Conservation (phyloP, 2,329 filamentous ascomycete species). For the Chrysoporthe cubensis region DNA sequence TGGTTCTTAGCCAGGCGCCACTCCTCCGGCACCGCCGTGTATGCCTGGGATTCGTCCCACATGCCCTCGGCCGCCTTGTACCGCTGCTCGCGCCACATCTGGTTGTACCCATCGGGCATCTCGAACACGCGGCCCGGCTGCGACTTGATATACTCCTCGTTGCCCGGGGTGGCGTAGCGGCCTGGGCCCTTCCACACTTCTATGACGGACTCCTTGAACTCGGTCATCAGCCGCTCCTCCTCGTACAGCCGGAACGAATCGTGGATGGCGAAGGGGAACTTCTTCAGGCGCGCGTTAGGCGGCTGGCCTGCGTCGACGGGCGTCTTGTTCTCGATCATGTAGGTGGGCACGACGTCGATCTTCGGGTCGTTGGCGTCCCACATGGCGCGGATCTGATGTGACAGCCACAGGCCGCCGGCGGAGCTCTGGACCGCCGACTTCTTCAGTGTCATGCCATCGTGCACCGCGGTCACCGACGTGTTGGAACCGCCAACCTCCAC, state of each 20-base stretch:
- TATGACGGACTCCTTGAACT: conserved; percentile 97
- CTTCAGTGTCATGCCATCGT: conserved; percentile 93
- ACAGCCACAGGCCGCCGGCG: conserved; percentile 87
- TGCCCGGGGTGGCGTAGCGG: conserved; percentile 65
- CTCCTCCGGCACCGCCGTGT: conserved; percentile 47
- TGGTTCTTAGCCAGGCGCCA: conserved; percentile 66
- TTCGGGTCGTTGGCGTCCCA: conserved; percentile 72
- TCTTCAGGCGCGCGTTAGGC: conserved; percentile 74
- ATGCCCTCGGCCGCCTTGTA: conserved; percentile 86
- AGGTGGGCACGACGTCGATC: conserved; percentile 80
- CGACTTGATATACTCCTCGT: conserved; percentile 74
- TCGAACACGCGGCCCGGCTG: conserved; percentile 88
- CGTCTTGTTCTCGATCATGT: conserved; percentile 84
- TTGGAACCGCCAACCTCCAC: conserved; percentile 89
- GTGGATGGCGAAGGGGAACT: conserved; percentile 64
- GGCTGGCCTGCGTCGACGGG: conserved; percentile 85
- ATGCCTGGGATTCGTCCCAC: conserved; percentile 83
- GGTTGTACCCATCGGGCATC: conserved; percentile 95
- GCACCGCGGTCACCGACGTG: conserved; percentile 86
- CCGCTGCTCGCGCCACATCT: conserved; percentile 88
- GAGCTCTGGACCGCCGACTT: conserved; percentile 85
- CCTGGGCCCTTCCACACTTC: conserved; percentile 88
- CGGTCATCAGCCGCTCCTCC: conserved; percentile 89
- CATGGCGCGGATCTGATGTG: conserved; percentile 81
- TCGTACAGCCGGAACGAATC: conserved; percentile 80